Conservation (phyloP, 208 protist genomes). For the Willaertia magna region DNA sequence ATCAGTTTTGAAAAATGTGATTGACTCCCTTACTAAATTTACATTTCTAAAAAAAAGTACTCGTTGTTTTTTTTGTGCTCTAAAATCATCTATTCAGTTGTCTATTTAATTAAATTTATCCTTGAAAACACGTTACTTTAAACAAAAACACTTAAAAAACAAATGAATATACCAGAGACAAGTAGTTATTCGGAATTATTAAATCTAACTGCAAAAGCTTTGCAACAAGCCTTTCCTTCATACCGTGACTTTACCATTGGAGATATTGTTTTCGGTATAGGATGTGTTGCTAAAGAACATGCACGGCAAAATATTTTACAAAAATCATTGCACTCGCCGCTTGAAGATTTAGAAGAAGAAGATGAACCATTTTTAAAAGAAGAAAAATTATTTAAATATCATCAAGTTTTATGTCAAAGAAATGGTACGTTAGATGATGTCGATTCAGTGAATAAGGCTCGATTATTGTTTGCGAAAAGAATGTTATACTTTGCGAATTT, state of each 20-base stretch:
- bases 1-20: too few species aligned
- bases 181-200: background rate
- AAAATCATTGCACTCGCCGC: background rate
- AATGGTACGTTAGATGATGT: too few species aligned
- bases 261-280: background rate
- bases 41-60: too few species aligned
- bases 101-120: too few species aligned
- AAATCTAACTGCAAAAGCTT: background rate
- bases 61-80: too few species aligned
- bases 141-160: too few species aligned
- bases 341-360: background rate
- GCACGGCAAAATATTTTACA: background rate
- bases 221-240: background rate
- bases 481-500: background rate
- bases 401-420: too few species aligned
- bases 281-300: background rate
- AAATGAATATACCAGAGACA: too few species aligned
- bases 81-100: too few species aligned
- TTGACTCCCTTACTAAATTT: too few species aligned
- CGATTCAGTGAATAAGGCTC: background rate
- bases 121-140: too few species aligned
- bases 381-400: too few species aligned
- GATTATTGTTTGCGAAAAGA: background rate
- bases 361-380: background rate
- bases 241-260: background rate